Evolutionary conservation across 345 rosid species (phyloP).

Genomic region (Jatropha curcas): DNA sequence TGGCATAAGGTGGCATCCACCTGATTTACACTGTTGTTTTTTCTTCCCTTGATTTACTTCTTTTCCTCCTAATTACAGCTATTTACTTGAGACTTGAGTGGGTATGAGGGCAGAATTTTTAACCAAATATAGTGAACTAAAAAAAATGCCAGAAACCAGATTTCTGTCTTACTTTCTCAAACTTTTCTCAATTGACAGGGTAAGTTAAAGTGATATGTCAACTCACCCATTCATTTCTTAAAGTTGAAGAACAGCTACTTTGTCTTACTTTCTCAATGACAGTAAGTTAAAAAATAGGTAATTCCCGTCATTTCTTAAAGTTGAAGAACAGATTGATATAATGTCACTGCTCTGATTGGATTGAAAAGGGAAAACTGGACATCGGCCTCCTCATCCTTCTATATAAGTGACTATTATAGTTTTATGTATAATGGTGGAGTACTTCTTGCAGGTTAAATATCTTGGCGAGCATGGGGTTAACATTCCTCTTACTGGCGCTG

Average conservation of each 20-base stretch:
- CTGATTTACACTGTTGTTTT: too few species aligned
- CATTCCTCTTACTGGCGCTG: conserved; percentile 41
- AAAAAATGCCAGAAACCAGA: not conserved
- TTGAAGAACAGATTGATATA: not conserved
- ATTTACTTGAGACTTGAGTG: not conserved
- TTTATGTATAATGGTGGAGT: not conserved
- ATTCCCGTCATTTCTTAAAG: not conserved
- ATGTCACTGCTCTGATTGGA: not conserved
- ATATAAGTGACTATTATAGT: not conserved
- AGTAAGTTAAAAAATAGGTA: too few species aligned
- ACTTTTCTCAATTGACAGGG: too few species aligned
- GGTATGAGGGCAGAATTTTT: not conserved
- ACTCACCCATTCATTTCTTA: too few species aligned
- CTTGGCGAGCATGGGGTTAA: conserved; percentile 37
- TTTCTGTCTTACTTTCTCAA: not conserved
- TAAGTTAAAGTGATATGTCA: too few species aligned
- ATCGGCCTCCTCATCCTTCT: not conserved
- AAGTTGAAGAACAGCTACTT: too few species aligned
- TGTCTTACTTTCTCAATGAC: not conserved
- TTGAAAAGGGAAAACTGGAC: not conserved
- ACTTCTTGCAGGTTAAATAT: conserved; percentile 40
- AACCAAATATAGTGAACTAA: too few species aligned
- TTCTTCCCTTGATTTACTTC: not conserved
- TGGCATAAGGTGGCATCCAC: not conserved
- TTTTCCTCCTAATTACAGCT: not conserved